Conservation (phyloP, 176 grass and related monocot genomes). For the Typha latifolia region DNA sequence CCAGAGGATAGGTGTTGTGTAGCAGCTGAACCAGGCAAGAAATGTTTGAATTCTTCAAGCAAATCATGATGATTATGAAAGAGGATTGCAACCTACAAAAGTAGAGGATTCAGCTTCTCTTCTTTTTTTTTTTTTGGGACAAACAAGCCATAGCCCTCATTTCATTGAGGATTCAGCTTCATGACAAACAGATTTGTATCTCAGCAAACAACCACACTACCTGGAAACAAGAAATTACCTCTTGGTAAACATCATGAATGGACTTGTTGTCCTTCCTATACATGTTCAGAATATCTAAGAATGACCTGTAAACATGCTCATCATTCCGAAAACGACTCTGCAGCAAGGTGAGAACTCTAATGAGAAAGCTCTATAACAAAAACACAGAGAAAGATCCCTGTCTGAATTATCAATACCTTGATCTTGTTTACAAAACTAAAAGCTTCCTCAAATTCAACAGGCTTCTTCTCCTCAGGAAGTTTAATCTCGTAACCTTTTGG, state of each 20-base stretch:
- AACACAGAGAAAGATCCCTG: not conserved
- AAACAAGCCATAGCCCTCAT: too few relatives aligned
- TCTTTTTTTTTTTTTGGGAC: too few relatives aligned
- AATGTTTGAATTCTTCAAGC: conserved; percentile 89
- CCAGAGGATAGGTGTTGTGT: conserved; percentile 33
- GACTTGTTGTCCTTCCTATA: conserved; percentile 95
- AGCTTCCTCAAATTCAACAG: conserved; percentile 92
- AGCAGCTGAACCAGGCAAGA: conserved; percentile 74
- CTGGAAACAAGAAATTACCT: conserved; percentile 23
- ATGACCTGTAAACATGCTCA: conserved; percentile 94
- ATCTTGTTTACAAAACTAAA: conserved; percentile 99
- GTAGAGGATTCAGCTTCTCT: too few relatives aligned
- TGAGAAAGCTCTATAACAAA: not conserved
- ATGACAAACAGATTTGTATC: too few relatives aligned
- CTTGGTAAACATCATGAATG: conserved; percentile 98
- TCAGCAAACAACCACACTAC: too few relatives aligned
- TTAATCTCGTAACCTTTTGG: conserved; percentile 98
- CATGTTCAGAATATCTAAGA: conserved; percentile 99
- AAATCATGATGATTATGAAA: conserved; percentile 79
- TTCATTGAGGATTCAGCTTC: too few relatives aligned
- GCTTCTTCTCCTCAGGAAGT: conserved; percentile 91
- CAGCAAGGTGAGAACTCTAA: conserved; percentile 7
- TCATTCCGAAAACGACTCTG: conserved; percentile 89
- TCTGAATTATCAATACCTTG: conserved; percentile 42
- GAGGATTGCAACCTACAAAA: conserved; percentile 64